Base-by-base conservation (phyloP, 2,329 filamentous ascomycete species). In the Colletotrichum neosansevieriae region DNA sequence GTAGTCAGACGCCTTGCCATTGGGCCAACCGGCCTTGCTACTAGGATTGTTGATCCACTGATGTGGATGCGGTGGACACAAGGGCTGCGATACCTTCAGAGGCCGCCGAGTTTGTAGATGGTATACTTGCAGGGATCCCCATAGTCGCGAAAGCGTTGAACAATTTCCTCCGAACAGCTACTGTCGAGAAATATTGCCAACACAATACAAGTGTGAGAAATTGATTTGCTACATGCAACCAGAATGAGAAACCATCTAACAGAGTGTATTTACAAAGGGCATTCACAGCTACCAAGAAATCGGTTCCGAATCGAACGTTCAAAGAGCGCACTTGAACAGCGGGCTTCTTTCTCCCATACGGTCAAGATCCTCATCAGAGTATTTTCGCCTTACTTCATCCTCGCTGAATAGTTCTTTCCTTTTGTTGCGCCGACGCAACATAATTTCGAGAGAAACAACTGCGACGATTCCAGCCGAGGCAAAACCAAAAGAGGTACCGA, bases 1-100 rank as follows among this genome's bases (percentile, higher is more conserved):
- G 78, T 80, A 80, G 78, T 81, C 78, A 80, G 77, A 80, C 79
- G 79, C 78, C 78, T 79, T 81, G 78, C 74, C 78, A 80, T 78
- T 78, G 75, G 76, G 75, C 76, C 76, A 80, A 59, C 65, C 65
- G 60, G 60, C 65, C 64, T 45, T 4, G 2, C n/a, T 0, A 6
- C 29, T 9, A n/a, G 29, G 19, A 19, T 12, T 19, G 3, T 3
- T 34, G 15, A 6, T 66, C 47, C 60, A 58, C 65, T 5, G 7
- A 9, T n/a, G 60, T 68, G 53, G 53, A 58, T 58, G 21, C 11
- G 34, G n/a, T 2, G 21, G 6, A 6, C 5, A 0, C 0, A 0
- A 0, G 0, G 2, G 10, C 7, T 10, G 6, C 36, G 6, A 11
- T 5, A 12, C 7, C 24, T 58, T 67, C 36, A 58, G n/a, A 45